phyloP scores from a whole-genome alignment of 106 monocot genomes.

The Posidonia australis region DNA sequence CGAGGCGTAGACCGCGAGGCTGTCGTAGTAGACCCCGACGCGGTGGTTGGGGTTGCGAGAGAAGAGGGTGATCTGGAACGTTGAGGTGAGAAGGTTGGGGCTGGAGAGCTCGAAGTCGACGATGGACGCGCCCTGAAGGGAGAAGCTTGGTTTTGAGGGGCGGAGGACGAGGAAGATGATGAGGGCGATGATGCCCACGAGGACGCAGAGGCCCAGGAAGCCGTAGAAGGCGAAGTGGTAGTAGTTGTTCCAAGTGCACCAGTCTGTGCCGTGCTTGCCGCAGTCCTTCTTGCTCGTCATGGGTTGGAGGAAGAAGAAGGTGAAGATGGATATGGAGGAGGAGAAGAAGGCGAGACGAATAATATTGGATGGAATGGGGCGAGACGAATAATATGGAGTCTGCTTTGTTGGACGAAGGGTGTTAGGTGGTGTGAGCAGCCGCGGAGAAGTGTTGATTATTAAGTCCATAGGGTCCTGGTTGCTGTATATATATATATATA shows the following conservation, averaged over 20 bases:
- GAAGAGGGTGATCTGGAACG: constrained; percentile 36
- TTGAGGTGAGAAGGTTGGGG: constrained; percentile 10
- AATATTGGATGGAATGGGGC: too few relatives aligned
- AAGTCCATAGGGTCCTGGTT: too few relatives aligned
- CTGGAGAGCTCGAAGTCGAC: constrained; percentile 27
- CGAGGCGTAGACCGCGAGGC: constrained; percentile 27
- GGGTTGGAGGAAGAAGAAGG: too few relatives aligned
- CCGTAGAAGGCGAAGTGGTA: neutral
- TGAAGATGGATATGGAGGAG: too few relatives aligned
- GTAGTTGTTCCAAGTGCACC: neutral
- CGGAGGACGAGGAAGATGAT: constrained; percentile 25
- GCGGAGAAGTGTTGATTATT: too few relatives aligned
- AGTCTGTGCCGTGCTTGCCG: neutral
- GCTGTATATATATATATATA: too few relatives aligned
- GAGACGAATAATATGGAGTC: too few relatives aligned
- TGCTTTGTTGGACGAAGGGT: too few relatives aligned
- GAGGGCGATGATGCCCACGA: constrained; percentile 18
- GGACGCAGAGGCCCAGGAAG: constrained; percentile 21
- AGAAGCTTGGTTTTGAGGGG: constrained; percentile 37
- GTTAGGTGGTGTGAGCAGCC: too few relatives aligned
- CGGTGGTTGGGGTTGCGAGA: constrained; percentile 51
- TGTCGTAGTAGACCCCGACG: constrained; percentile 48
- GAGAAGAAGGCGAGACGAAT: too few relatives aligned
- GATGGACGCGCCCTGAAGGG: constrained; percentile 40
- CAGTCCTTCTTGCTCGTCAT: neutral